These are phyloP conservation scores for Pyrenophora tritici-repentis DNA, from an alignment of 2,329 filamentous ascomycete species.

Conservation along the genomic window DNA sequence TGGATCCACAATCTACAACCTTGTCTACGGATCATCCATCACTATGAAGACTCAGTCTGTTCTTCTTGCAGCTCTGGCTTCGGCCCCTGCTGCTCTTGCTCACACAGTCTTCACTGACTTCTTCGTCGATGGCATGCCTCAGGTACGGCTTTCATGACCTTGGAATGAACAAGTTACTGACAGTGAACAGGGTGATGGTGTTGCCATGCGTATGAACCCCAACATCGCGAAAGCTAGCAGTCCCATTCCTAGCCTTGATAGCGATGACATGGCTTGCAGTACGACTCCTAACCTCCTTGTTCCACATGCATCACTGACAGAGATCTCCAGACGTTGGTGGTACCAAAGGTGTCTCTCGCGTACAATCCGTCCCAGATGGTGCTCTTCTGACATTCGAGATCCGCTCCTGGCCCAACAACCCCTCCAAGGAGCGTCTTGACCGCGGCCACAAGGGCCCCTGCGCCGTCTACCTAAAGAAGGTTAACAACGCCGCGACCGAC, in stretches of 20 bases:
- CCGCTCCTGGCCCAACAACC: conserved; percentile 63
- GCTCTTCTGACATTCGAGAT: conserved; percentile 69
- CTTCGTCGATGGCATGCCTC: conserved; percentile 40
- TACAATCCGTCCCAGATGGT: conserved; percentile 55
- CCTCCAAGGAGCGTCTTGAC: conserved; percentile 62
- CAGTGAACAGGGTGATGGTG: conserved; percentile 65
- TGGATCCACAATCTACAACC: background rate
- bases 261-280: conserved; percentile 74
- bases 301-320: conserved; percentile 15
- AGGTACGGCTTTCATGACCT: conserved; percentile 24
- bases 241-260: conserved; percentile 63
- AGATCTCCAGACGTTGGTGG: conserved; percentile 52
- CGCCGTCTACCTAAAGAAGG: conserved; percentile 74
- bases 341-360: conserved; percentile 54
- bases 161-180: conserved; percentile 23
- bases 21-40: conserved; percentile 7
- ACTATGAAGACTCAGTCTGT: conserved; percentile 45
- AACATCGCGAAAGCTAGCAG: conserved; percentile 58
- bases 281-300: conserved; percentile 33
- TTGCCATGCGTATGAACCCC: conserved; percentile 70
- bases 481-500: conserved; percentile 62
- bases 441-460: conserved; percentile 69
- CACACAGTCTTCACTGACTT: conserved; percentile 46
- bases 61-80: conserved; percentile 40
- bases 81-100: conserved; percentile 39